These are phyloP conservation scores for Penicillium soppii DNA, from an alignment of 495 filamentous ascomycete genomes.

Conservation along the genomic window DNA sequence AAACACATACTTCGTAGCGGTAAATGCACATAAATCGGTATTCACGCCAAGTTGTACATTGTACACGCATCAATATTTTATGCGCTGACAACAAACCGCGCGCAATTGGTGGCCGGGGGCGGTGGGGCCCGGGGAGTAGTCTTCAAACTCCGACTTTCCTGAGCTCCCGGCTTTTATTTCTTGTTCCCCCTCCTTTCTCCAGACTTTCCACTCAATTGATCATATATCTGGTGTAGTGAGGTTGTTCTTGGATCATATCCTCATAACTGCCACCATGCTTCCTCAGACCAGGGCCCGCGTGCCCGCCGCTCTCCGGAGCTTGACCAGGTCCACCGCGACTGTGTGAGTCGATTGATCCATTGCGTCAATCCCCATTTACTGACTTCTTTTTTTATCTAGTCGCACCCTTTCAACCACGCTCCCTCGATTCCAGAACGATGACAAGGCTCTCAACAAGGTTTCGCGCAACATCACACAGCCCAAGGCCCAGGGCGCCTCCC, in stretches of 20 bases:
- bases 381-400: constrained; percentile 24
- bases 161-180: constrained; percentile 23
- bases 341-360: constrained; percentile 16
- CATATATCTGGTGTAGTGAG: constrained; percentile 7
- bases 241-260: constrained; percentile 10
- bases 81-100: constrained; percentile 1
- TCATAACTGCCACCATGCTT: constrained; percentile 34
- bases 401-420: constrained; percentile 51
- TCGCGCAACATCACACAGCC: constrained; percentile 87
- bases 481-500: constrained; percentile 94
- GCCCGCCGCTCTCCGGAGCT: constrained; percentile 43
- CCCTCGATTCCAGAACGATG: constrained; percentile 39
- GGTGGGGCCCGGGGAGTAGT: constrained; percentile 24
- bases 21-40: neutral
- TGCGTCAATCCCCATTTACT: constrained; percentile 6
- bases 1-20: too few species aligned
- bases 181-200: constrained; percentile 16
- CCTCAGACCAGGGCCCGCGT: constrained; percentile 41
- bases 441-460: constrained; percentile 68
- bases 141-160: constrained; percentile 30
- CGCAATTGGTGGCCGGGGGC: neutral
- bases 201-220: constrained; percentile 8
- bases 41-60: neutral
- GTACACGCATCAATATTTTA: neutral
- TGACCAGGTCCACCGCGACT: constrained; percentile 23